These are phyloP conservation scores for Apiotrichum sp. DNA, from an alignment of 1,284 basidiomycete genomes.

Conservation along the genomic window DNA sequence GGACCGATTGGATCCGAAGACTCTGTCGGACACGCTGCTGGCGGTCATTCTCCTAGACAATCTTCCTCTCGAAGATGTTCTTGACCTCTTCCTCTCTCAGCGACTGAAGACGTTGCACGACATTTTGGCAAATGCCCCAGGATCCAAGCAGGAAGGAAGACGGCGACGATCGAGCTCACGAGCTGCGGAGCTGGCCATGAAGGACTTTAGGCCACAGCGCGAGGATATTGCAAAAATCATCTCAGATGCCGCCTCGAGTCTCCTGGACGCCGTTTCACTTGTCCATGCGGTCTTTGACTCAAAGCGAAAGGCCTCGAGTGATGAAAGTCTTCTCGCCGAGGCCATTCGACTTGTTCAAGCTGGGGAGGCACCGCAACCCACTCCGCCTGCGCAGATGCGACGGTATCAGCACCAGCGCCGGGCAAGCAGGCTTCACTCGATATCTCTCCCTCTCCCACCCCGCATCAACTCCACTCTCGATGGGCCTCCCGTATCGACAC, in stretches of 20 bases:
- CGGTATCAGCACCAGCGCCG: conserved; percentile 27
- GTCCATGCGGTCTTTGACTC: conserved; percentile 31
- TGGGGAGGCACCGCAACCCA: conserved; percentile 23
- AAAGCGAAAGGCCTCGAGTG: conserved; percentile 4
- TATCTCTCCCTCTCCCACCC: conserved; percentile 34
- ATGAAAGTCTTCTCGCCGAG: conserved; percentile 35
- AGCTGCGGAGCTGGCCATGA: not conserved
- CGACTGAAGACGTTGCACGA: conserved; percentile 60
- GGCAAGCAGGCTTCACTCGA: conserved; percentile 39
- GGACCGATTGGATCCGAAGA: conserved; percentile 50
- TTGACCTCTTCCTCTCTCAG: conserved; percentile 64
- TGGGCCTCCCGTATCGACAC: conserved; percentile 30
- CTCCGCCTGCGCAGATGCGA: conserved; percentile 7
- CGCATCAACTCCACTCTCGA: conserved; percentile 20
- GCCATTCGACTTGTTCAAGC: conserved; percentile 38
- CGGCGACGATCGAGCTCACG: conserved; percentile 3
- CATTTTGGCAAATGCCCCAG: conserved; percentile 23
- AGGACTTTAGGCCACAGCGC: conserved; percentile 11
- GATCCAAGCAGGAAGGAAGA: not conserved
- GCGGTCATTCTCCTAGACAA: conserved; percentile 79
- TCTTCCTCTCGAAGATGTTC: conserved; percentile 63
- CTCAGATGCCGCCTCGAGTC: conserved; percentile 28
- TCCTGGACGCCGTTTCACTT: conserved; percentile 32
- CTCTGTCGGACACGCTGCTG: conserved; percentile 65
- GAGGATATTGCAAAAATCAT: conserved; percentile 29